phyloP scores from a whole-genome alignment of 352 stramenopile genomes.

The Pythium brachiatum region DNA sequence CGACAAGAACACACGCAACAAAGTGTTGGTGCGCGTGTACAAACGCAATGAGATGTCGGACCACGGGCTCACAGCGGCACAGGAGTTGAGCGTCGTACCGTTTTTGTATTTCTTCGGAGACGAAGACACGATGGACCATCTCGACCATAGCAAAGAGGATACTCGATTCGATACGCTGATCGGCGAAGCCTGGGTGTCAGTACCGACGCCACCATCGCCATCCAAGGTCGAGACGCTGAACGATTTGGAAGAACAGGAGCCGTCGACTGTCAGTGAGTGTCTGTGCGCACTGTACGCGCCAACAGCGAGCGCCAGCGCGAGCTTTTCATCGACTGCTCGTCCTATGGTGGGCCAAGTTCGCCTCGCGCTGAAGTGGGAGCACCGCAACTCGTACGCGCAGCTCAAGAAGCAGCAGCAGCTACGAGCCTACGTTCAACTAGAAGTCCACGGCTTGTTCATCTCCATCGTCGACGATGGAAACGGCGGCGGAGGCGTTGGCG shows the following conservation, averaged over 20 bases:
- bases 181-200: slow-evolving; percentile 74
- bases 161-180: slow-evolving; percentile 74
- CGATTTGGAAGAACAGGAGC: slow-evolving; percentile 18
- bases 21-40: slow-evolving; percentile 74
- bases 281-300: slow-evolving; percentile 65
- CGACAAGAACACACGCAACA: too few species aligned
- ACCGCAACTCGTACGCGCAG: slow-evolving; percentile 47
- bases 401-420: slow-evolving; percentile 49
- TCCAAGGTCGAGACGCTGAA: slow-evolving; percentile 14
- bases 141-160: slow-evolving; percentile 85
- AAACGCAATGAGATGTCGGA: slow-evolving; percentile 70
- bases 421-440: slow-evolving; percentile 64
- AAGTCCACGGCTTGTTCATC: slow-evolving; percentile 70
- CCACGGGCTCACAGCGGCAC: slow-evolving; percentile 66
- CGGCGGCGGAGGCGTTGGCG: slow-evolving; percentile 18
- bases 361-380: slow-evolving; percentile 78
- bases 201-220: slow-evolving; percentile 32
- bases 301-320: slow-evolving; percentile 25
- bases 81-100: slow-evolving; percentile 83
- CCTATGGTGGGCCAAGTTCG: slow-evolving; percentile 77
- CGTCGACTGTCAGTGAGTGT: slow-evolving; percentile 33
- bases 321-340: slow-evolving; percentile 25
- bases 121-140: slow-evolving; percentile 82
- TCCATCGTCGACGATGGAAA: slow-evolving; percentile 71
- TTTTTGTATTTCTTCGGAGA: slow-evolving; percentile 89